A percentile compares a stretch with the other conserved stretches of the same genome.
Evolutionary conservation across 257 asterid genomes (phyloP).

Genomic region (Gentiana dahurica): DNA sequence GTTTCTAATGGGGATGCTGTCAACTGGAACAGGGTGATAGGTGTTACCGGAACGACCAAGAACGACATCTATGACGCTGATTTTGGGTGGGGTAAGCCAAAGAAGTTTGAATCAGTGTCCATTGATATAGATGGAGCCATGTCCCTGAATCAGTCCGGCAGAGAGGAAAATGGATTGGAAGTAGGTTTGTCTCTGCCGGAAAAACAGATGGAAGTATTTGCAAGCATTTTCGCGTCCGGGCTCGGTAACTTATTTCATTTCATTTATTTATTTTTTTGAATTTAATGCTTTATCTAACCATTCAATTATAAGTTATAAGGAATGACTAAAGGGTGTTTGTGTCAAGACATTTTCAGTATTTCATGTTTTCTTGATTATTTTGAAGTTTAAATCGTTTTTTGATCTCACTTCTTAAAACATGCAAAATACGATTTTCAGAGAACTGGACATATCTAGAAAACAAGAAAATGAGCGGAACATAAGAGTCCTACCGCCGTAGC

Average conservation of each 20-base stretch:
- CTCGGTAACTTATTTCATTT: background rate
- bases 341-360: no score
- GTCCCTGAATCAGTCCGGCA: constrained; percentile 11
- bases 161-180: constrained; percentile 7
- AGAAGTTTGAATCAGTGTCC: constrained; percentile 6
- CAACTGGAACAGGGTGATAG: background rate
- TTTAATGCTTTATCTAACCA: no score
- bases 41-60: constrained; percentile 10
- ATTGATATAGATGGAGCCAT: constrained; percentile 1
- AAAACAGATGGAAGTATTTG: constrained; percentile 12
- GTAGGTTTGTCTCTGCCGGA: constrained; percentile 14
- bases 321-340: no score
- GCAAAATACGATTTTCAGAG: no score
- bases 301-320: no score
- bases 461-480: no score
- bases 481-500: no score
- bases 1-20: background rate
- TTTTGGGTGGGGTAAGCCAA: constrained; percentile 16
- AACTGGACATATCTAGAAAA: no score
- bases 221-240: constrained; percentile 8
- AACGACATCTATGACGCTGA: constrained; percentile 4
- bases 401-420: no score
- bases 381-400: no score
- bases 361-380: no score
- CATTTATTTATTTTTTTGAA: no score